Evolutionary conservation across 768 basidiomycete genomes (phyloP), one percentile per base, ranked within the genome.

Genomic region (Mycena floridula): DNA sequence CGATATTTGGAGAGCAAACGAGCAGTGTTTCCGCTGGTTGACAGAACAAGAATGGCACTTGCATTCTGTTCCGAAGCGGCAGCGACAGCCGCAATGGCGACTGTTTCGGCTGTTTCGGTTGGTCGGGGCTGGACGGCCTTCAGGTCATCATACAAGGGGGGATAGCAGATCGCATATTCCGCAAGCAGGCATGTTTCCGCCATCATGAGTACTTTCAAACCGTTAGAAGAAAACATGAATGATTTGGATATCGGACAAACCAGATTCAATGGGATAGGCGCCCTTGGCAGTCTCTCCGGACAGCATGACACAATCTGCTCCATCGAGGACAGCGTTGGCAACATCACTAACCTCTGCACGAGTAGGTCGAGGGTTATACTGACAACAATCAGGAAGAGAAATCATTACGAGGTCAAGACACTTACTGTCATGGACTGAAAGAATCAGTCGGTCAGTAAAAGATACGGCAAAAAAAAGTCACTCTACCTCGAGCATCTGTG

Each of bases 211-310:
- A 99, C 94, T 90, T 53, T 21, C 44, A 18, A 37, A 40, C 21
- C 27, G 20, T 28, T 47, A 45, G 51, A 28, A 12, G 22, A 38
- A 9, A 43, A 21, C 38, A 27, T 41, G n/a, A n/a, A 15, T 24
- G 20, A 27, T 27, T 24, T 39, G 7, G 12, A 27, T 21, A 40
- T 44, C 35, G 22, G 8, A 64, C 81, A 24, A 59, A 86, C 91
- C 92, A 42, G 96, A 94, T 65, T 95, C 83, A 60, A 97, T 80
- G 43, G 96, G 96, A 67, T 99, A 99, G 51, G 77, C 70, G 50
- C 96, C 96, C 74, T 98, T 99, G 48, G 96, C 96, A 45, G 96
- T 99, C 72, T 99, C 96, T 48, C 96, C 96, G 18, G 95, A 97
- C 64, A 99, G 72, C 96, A 99, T 99, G 64, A 99, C 96, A 66